Percentiles rank a stretch among this genome's conserved stretches.
These are phyloP conservation scores for Pascua guehoae DNA, from an alignment of 1,284 basidiomycete genomes.

Conservation along the genomic window DNA sequence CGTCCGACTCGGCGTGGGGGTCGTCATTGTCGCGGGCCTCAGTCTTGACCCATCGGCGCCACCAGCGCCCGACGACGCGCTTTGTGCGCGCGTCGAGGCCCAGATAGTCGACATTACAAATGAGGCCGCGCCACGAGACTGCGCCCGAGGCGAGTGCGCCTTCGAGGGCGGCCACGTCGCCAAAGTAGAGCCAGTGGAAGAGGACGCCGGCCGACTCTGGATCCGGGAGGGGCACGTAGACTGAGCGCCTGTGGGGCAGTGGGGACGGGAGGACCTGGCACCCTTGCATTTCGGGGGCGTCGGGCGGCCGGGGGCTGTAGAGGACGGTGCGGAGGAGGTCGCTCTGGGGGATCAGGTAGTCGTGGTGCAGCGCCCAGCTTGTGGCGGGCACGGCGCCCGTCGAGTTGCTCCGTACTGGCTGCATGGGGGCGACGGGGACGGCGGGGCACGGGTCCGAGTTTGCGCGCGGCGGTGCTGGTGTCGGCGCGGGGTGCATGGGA, in stretches of 20 bases:
- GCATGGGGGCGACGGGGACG: too few relatives aligned
- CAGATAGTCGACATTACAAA: constrained; percentile 48
- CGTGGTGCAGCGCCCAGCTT: constrained; percentile 42
- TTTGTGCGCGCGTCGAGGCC: constrained; percentile 43
- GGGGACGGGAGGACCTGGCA: constrained; percentile 9
- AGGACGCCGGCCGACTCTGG: constrained; percentile 43
- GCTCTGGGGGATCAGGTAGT: constrained; percentile 47
- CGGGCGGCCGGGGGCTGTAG: constrained; percentile 10
- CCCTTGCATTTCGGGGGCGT: constrained; percentile 12
- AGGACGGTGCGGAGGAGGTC: constrained; percentile 42
- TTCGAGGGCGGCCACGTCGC: constrained; percentile 34
- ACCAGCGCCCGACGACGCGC: constrained; percentile 44
- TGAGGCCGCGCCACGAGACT: constrained; percentile 46
- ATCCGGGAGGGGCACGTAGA: constrained; percentile 48
- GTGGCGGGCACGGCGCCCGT: constrained; percentile 22
- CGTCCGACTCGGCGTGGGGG: constrained; percentile 3
- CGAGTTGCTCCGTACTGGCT: too few relatives aligned
- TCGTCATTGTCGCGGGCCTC: constrained; percentile 9
- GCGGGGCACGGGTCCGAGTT: background rate
- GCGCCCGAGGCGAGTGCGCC: constrained; percentile 34
- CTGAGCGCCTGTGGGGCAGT: constrained; percentile 8
- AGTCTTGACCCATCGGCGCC: constrained; percentile 45
- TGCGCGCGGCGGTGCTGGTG: background rate
- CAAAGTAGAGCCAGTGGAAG: constrained; percentile 50
- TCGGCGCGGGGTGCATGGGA: constrained; percentile 1